phyloP scores from a whole-genome alignment of 345 rosid species.

The Aquilaria malaccensis region DNA sequence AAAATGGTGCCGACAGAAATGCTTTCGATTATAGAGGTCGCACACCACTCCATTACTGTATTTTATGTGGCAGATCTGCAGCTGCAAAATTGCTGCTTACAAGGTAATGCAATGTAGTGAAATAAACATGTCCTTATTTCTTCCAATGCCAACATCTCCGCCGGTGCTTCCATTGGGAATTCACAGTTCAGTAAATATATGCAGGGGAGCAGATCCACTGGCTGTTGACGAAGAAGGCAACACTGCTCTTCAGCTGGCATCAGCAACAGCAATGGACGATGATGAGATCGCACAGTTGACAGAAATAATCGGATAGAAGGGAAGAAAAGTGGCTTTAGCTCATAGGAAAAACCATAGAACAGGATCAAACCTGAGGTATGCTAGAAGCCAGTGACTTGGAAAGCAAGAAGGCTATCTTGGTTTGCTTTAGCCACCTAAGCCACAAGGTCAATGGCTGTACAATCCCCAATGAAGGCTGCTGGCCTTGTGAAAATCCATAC shows the following conservation, averaged over 20 bases:
- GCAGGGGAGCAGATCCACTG: slow-evolving; percentile 66
- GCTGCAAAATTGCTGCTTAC: slow-evolving; percentile 54
- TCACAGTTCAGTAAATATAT: slow-evolving; percentile 4
- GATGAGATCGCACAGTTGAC: slow-evolving; percentile 31
- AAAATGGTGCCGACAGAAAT: slow-evolving; percentile 64
- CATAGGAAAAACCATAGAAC: background rate
- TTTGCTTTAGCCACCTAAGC: no score
- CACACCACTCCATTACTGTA: slow-evolving; percentile 54
- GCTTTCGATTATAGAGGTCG: slow-evolving; percentile 50
- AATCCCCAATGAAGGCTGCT: no score
- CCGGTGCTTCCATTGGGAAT: background rate
- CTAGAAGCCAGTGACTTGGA: background rate
- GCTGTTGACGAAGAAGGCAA: slow-evolving; percentile 35
- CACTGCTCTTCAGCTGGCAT: slow-evolving; percentile 36
- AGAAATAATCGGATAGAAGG: slow-evolving; percentile 21
- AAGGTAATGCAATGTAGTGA: slow-evolving; percentile 30
- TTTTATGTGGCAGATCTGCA: slow-evolving; percentile 42
- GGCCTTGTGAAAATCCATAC: no score
- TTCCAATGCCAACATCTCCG: background rate
- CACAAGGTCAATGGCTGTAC: no score
- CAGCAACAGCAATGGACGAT: slow-evolving; percentile 35
- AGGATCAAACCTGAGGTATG: background rate
- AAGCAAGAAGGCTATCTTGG: background rate
- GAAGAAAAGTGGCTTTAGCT: background rate
- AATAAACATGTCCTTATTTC: background rate